Evolutionary conservation across 371 early-diverging fungal species (phyloP).

Genomic region (Smittium mucronatum): DNA sequence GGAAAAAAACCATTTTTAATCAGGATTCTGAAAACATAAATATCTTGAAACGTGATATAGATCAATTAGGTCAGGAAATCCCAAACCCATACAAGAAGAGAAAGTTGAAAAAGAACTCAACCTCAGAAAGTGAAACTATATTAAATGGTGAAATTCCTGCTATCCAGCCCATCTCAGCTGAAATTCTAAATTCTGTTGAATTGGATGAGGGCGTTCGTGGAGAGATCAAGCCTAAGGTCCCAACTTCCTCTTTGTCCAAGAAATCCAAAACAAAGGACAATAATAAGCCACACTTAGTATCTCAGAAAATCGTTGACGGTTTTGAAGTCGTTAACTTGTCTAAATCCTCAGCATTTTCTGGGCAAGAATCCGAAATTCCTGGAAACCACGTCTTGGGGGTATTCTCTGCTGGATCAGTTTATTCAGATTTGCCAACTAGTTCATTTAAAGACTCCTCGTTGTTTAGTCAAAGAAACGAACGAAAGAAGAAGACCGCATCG

Average conservation of each 20-base stretch:
- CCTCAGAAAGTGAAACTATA: too few relatives aligned
- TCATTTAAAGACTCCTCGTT: background rate
- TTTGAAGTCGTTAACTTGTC: background rate
- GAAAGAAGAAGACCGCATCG: too few relatives aligned
- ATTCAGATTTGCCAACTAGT: background rate
- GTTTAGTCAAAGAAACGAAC: background rate
- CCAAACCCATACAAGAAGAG: background rate
- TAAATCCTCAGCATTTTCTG: background rate
- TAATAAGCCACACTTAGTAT: too few relatives aligned
- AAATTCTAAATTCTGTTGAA: too few relatives aligned
- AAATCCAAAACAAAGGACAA: too few relatives aligned
- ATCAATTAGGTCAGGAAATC: background rate
- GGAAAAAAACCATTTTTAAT: background rate
- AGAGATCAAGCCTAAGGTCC: too few relatives aligned
- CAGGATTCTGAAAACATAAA: background rate
- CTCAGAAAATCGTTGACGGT: background rate
- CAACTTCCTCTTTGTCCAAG: too few relatives aligned
- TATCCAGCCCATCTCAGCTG: too few relatives aligned
- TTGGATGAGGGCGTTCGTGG: too few relatives aligned
- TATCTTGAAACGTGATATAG: background rate
- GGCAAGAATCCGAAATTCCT: background rate
- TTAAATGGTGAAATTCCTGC: too few relatives aligned
- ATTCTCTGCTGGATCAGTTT: background rate
- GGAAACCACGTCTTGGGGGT: background rate
- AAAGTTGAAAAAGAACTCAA: background rate